A percentile compares a stretch with the other conserved stretches of the same genome.
Conservation (phyloP, 2,329 filamentous ascomycete species). For the Aspergillus pseudoviridinutans region DNA sequence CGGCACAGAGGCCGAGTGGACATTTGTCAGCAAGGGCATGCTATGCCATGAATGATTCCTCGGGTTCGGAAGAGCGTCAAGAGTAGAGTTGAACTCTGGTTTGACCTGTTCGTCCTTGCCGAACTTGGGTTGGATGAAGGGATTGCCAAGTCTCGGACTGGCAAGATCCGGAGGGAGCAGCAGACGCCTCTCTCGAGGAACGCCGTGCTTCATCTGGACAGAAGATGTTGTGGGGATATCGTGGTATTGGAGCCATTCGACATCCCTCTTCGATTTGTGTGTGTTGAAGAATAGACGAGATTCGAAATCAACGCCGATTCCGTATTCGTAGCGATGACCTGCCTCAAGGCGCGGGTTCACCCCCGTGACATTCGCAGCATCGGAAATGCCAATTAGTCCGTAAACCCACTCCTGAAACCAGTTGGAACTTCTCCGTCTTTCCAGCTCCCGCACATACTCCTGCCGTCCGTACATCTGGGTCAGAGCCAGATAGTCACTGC, state of each 20-base stretch:
- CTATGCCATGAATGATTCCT: conserved; percentile 39
- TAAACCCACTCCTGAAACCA: conserved; percentile 38
- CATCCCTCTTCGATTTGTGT: conserved; percentile 35
- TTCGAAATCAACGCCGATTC: conserved; percentile 51
- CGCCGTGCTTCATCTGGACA: conserved; percentile 32
- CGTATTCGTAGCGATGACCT: conserved; percentile 46
- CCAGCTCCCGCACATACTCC: conserved; percentile 47
- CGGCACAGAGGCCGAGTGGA: conserved; percentile 46
- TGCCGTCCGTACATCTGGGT: conserved; percentile 52
- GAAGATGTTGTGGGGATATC: conserved; percentile 34
- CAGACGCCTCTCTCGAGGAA: conserved; percentile 37
- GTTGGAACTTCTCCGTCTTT: conserved; percentile 32
- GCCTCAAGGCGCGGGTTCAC: conserved; percentile 31
- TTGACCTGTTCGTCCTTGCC: conserved; percentile 22
- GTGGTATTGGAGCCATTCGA: conserved; percentile 40
- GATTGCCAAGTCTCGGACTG: conserved; percentile 25
- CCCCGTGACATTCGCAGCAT: conserved; percentile 34
- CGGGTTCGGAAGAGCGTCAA: conserved; percentile 43
- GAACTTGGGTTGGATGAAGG: conserved; percentile 31
- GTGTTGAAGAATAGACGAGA: conserved; percentile 49
- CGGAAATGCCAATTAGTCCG: conserved; percentile 34
- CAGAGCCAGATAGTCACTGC: conserved; percentile 46
- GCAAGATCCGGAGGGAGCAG: conserved; percentile 36
- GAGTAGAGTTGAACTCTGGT: conserved; percentile 32
- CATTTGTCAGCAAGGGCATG: conserved; percentile 46